Percentiles rank a stretch among this genome's conserved stretches.
Conservation (phyloP, 1,284 basidiomycete species). For the Leccinum pallidistipes region DNA sequence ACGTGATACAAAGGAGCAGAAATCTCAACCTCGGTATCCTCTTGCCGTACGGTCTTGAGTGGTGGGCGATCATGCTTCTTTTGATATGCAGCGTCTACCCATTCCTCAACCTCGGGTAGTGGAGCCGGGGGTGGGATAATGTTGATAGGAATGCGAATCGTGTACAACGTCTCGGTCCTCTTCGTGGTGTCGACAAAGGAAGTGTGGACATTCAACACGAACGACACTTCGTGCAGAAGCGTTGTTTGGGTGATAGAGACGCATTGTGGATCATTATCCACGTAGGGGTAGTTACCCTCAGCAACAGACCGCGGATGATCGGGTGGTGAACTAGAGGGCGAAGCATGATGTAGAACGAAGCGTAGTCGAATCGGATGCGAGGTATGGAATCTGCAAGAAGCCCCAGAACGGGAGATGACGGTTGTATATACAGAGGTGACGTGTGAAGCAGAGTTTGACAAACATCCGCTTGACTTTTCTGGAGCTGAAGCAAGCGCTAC, state of each 20-base stretch:
- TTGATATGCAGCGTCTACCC: conserved; percentile 70
- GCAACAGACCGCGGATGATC: conserved; percentile 43
- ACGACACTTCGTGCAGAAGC: conserved; percentile 68
- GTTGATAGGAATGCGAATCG: conserved; percentile 62
- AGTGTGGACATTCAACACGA: conserved; percentile 60
- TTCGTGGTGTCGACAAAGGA: conserved; percentile 70
- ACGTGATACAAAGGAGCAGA: conserved; percentile 62
- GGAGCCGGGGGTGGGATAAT: conserved; percentile 72
- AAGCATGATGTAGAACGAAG: conserved; percentile 65
- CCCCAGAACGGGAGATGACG: conserved; percentile 70
- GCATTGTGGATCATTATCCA: conserved; percentile 60
- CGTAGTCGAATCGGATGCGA: conserved; percentile 65
- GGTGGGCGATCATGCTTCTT: conserved; percentile 85
- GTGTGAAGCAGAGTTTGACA: conserved; percentile 39
- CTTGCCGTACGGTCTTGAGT: conserved; percentile 60
- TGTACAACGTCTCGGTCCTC: conserved; percentile 63
- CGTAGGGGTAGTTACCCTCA: conserved; percentile 43
- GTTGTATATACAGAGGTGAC: conserved; percentile 42
- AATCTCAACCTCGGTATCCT: conserved; percentile 52
- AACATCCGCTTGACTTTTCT: conserved; percentile 36
- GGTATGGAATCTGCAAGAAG: conserved; percentile 77
- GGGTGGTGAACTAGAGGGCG: conserved; percentile 53
- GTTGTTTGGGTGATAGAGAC: conserved; percentile 75
- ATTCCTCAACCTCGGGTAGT: conserved; percentile 68
- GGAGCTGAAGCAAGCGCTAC: conserved; percentile 15